Base-by-base conservation (phyloP, 345 rosid species). In the Heritiera littoralis region DNA sequence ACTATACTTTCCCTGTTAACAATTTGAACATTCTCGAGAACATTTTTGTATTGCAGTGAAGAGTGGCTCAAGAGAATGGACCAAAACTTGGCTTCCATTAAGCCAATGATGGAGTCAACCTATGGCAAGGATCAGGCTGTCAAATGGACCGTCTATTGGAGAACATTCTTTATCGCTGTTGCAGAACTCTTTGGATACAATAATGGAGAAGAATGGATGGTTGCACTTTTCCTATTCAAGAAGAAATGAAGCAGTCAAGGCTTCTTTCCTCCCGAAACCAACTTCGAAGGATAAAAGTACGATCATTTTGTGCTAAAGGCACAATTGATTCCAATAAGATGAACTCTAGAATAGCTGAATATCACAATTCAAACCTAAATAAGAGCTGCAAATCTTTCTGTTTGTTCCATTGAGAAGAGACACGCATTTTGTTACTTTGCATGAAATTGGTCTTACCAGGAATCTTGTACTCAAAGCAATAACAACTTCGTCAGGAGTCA, bases 61-160 rank as follows among this genome's bases (percentile, higher is more conserved):
- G 98, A 91, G 79, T 92, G 93, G 94, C 96, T 91, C 32, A 93
- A 88, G 79, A 90, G 94, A 84, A 95, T 91, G 97, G 99, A 95
- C 80, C 66, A 67, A 80, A 89, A 86, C 85, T 13, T 51, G 80
- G 86, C 48, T 75, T 73, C 88, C 60, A 79, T 91, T 10, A 89
- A 85, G 79, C 85, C 90, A 63, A 89, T 93, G 81, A 92, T 93
- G 94, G 93, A 88, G 82, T 81, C 87, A 52, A 91, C 95, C 30
- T 92, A 92, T 69, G 98, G 98, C 74, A 92, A 90, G 80, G 93
- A 92, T 66, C 86, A 87, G 32, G 88, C 94, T 60, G 84, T 91
- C 79, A 93, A 91, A 83, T 93, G 99, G 98, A 92, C 86, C 1
- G 96, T 88, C 55, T 92, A 95, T 74, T 89, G 98, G 99, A 87